phyloP scores from a whole-genome alignment of 192 early-diverging fungal species.

The Mortierella antarctica region DNA sequence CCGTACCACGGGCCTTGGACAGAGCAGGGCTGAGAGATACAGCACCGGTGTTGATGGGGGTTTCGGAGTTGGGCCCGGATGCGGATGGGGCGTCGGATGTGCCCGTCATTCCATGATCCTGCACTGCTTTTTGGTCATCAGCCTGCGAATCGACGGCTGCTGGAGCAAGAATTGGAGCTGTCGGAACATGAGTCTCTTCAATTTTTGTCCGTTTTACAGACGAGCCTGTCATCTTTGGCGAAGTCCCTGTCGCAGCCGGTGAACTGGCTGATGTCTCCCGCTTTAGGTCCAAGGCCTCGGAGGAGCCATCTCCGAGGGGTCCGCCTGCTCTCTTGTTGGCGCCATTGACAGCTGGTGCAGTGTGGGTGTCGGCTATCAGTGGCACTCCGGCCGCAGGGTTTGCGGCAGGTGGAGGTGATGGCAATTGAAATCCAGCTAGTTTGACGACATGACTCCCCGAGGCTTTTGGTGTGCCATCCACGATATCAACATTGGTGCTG shows the following conservation, averaged over 20 bases:
- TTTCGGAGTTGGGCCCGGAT: neutral
- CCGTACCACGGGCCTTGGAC: neutral
- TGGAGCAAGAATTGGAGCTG: neutral
- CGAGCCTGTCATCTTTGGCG: constrained; percentile 30
- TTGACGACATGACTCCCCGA: constrained; percentile 54
- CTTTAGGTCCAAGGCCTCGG: constrained; percentile 28
- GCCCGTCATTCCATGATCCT: constrained; percentile 2
- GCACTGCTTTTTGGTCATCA: constrained; percentile 5
- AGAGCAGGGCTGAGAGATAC: neutral
- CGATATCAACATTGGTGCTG: constrained; percentile 30
- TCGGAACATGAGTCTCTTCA: constrained; percentile 11
- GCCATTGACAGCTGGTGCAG: neutral
- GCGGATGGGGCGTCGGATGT: neutral
- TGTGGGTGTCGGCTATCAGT: constrained; percentile 10
- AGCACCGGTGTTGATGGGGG: neutral
- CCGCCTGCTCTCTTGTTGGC: constrained; percentile 11
- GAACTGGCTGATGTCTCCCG: constrained; percentile 45
- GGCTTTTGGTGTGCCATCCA: constrained; percentile 36
- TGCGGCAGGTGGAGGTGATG: constrained; percentile 19
- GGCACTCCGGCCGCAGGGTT: constrained; percentile 2
- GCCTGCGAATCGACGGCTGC: neutral
- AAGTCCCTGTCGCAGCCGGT: constrained; percentile 34
- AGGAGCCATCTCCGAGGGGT: neutral
- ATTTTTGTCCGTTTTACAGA: constrained; percentile 41
- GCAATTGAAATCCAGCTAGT: constrained; percentile 62